Conservation (phyloP, 257 asterid species). For the Solanum corneliomulleri region DNA sequence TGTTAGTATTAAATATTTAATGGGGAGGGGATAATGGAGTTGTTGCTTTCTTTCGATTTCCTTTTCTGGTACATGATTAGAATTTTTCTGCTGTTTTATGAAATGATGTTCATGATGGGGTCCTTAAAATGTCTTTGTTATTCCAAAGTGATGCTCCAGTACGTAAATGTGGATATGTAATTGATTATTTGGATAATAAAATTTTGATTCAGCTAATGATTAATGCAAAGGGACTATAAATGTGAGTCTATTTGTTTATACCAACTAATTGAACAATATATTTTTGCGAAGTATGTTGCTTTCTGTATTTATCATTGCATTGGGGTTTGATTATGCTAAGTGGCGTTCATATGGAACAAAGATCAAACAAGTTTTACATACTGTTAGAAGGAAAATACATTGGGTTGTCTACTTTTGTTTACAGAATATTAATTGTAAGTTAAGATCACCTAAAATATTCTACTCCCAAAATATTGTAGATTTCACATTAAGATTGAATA, state of each 20-base stretch:
- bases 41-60: neutral
- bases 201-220: neutral
- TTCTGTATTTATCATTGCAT: neutral
- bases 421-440: neutral
- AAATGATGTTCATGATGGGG: neutral
- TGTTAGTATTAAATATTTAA: neutral
- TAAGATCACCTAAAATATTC: neutral
- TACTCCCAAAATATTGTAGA: neutral
- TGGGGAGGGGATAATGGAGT: neutral
- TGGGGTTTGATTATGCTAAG: neutral
- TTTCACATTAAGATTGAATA: neutral
- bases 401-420: neutral
- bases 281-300: neutral
- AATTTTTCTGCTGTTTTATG: neutral
- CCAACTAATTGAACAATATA: neutral
- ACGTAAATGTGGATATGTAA: neutral
- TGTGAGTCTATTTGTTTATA: neutral
- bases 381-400: neutral
- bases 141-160: neutral
- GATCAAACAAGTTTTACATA: neutral
- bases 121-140: neutral
- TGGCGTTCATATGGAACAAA: neutral
- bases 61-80: neutral
- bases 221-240: neutral
- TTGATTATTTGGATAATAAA: neutral